Conservation (phyloP, 306 rosid genomes). For the Abrus pulchellus region DNA sequence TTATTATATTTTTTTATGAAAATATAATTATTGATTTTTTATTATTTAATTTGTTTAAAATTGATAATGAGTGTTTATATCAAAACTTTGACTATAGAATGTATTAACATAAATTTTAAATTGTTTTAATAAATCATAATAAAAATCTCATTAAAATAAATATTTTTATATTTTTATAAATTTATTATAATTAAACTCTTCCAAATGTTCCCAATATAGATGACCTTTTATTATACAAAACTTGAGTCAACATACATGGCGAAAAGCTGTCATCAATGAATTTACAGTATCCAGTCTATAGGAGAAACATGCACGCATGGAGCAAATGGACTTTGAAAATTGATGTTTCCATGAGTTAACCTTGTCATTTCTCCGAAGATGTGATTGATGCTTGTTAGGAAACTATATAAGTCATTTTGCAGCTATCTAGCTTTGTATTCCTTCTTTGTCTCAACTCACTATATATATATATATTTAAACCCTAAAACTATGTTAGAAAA, state of each 20-base stretch:
- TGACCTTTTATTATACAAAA: not conserved
- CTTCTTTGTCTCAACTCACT: not conserved
- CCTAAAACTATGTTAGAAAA: not conserved
- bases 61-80: too few relatives aligned
- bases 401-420: constrained; percentile 16
- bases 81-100: too few relatives aligned
- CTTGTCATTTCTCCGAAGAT: constrained; percentile 12
- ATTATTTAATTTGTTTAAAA: too few relatives aligned
- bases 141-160: too few relatives aligned
- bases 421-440: not conserved
- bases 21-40: too few relatives aligned
- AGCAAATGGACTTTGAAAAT: constrained; percentile 42
- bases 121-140: too few relatives aligned
- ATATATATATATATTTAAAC: not conserved
- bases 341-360: constrained; percentile 34
- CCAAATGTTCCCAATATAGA: too few relatives aligned
- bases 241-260: constrained; percentile 2
- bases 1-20: too few relatives aligned
- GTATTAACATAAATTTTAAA: too few relatives aligned
- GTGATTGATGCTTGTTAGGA: not conserved
- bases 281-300: constrained; percentile 3
- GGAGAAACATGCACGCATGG: constrained; percentile 49
- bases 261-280: constrained; percentile 47
- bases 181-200: too few relatives aligned
- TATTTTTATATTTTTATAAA: too few relatives aligned